A percentile compares a stretch with the other conserved stretches of the same genome.
Evolutionary conservation across 352 stramenopile species (phyloP).

Genomic region (Phytophthora sojae): DNA sequence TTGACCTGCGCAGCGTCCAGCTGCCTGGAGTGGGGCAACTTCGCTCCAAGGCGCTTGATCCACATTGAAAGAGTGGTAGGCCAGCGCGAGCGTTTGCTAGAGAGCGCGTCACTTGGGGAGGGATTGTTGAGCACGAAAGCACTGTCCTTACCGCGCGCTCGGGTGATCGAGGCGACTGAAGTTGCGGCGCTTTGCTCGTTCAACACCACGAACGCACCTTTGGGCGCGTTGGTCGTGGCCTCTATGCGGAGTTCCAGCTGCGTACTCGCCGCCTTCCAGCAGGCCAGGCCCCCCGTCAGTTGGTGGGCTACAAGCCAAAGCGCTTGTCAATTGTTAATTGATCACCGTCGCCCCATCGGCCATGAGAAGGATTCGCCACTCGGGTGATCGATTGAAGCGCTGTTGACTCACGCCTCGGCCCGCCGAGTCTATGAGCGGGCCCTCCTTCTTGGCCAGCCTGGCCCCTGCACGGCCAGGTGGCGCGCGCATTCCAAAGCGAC

Average conservation of each 20-base stretch:
- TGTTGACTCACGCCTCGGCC: not conserved
- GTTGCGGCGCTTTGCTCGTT: not conserved
- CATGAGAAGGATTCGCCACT: slow-evolving; percentile 27
- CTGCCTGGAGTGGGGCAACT: not conserved
- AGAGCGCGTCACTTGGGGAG: slow-evolving; percentile 7
- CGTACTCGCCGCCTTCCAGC: slow-evolving; percentile 6
- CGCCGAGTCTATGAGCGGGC: not conserved
- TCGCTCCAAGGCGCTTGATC: not conserved
- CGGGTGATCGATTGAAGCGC: not conserved
- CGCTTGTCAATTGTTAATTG: too few relatives aligned
- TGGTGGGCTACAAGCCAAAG: not conserved
- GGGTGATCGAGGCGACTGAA: slow-evolving; percentile 1
- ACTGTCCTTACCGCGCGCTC: slow-evolving; percentile 7
- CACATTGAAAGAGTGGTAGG: not conserved
- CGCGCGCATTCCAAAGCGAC: slow-evolving; percentile 8
- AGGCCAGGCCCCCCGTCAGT: not conserved
- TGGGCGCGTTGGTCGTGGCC: not conserved
- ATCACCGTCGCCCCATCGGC: slow-evolving; percentile 15
- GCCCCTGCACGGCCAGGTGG: slow-evolving; percentile 31
- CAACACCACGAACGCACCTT: not conserved
- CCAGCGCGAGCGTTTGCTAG: not conserved
- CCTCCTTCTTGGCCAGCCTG: slow-evolving; percentile 18
- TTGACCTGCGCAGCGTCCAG: not conserved
- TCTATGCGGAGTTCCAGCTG: slow-evolving; percentile 14
- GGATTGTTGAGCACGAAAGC: slow-evolving; percentile 8